Percentiles rank a stretch among this genome's conserved stretches.
Evolutionary conservation across 2,329 filamentous ascomycete genomes (phyloP).

Genomic region (Verticillium tricorpus): DNA sequence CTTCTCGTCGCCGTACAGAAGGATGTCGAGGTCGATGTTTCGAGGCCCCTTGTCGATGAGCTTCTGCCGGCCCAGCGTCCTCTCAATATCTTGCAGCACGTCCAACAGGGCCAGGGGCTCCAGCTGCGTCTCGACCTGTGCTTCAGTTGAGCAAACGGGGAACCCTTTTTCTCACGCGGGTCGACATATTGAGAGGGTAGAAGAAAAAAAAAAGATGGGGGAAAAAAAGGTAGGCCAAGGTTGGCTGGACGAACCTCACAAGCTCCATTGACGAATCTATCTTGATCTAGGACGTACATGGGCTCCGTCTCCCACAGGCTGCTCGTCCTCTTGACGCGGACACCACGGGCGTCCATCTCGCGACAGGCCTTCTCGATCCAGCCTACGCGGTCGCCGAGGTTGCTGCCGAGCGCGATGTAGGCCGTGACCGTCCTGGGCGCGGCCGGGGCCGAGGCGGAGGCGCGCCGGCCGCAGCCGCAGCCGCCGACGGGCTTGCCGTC

Average conservation of each 20-base stretch:
- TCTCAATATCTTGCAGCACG: conserved; percentile 79
- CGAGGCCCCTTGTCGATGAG: conserved; percentile 88
- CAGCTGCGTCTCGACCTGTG: conserved; percentile 74
- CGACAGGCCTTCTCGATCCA: conserved; percentile 82
- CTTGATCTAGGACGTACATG: conserved; percentile 93
- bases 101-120: conserved; percentile 73
- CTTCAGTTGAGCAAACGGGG: not conserved
- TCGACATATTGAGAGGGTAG: not conserved
- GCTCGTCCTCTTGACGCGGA: conserved; percentile 75
- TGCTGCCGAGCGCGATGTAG: conserved; percentile 88
- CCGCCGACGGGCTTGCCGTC: conserved; percentile 15
- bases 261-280: conserved; percentile 83
- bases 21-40: conserved; percentile 90
- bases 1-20: conserved; percentile 69
- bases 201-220: not conserved
- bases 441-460: conserved; percentile 15
- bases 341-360: conserved; percentile 68
- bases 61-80: conserved; percentile 72
- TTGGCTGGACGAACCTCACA: conserved; percentile 65
- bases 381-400: conserved; percentile 77
- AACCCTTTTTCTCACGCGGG: not conserved
- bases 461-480: conserved; percentile 30
- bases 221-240: too few relatives aligned
- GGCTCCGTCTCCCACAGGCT: conserved; percentile 90
- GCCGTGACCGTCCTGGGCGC: conserved; percentile 40